These are phyloP conservation scores for Exophiala oligosperma DNA, from an alignment of 2,329 filamentous ascomycete genomes.

Conservation along the genomic window DNA sequence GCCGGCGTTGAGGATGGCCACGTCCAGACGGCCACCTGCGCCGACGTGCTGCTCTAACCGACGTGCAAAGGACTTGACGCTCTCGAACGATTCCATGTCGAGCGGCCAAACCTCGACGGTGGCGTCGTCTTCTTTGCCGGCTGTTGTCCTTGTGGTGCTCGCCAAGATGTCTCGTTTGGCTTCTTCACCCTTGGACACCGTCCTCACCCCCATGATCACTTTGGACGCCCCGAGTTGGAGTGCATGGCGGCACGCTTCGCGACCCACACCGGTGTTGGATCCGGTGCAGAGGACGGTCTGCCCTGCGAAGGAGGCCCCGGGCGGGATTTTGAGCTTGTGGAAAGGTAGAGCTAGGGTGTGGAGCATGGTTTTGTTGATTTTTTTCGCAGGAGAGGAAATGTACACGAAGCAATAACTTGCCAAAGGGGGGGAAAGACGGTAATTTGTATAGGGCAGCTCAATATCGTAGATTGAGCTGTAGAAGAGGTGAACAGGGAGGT, in stretches of 20 bases:
- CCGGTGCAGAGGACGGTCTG: slow-evolving; percentile 46
- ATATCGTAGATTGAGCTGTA: no score
- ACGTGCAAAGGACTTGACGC: slow-evolving; percentile 38
- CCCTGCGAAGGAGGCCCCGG: neutral
- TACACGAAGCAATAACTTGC: no score
- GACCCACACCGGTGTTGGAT: slow-evolving; percentile 45
- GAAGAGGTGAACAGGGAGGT: no score
- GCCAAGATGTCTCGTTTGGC: slow-evolving; percentile 37
- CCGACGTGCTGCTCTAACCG: slow-evolving; percentile 28
- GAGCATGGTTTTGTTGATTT: neutral
- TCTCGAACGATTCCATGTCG: slow-evolving; percentile 38
- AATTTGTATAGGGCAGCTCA: no score
- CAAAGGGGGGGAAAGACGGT: no score
- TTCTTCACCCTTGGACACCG: slow-evolving; percentile 36
- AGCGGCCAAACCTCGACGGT: slow-evolving; percentile 42
- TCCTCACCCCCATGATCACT: slow-evolving; percentile 49
- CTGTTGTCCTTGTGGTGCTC: slow-evolving; percentile 31
- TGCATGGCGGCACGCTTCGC: slow-evolving; percentile 45
- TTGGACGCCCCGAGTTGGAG: slow-evolving; percentile 40
- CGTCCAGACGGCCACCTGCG: slow-evolving; percentile 34
- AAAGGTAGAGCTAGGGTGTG: slow-evolving; percentile 49
- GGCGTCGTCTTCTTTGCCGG: neutral
- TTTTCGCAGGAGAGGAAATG: neutral
- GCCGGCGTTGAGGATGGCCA: slow-evolving; percentile 44
- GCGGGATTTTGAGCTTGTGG: neutral